Base-by-base conservation (phyloP, 257 asterid genomes). In the Cinchona pubescens region DNA sequence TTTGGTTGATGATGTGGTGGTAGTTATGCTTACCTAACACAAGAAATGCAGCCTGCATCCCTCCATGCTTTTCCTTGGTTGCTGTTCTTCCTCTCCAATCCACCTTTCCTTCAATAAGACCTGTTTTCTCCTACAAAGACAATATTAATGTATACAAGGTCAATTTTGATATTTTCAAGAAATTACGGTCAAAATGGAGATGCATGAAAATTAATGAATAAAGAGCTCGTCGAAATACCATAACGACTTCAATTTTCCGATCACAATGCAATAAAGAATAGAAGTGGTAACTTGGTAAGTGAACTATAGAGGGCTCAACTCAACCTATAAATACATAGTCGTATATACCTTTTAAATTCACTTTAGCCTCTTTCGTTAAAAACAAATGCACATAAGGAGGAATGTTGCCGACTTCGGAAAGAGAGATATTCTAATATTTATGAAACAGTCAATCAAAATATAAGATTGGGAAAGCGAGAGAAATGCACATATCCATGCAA, bases 51-150 rank as follows among this genome's bases (percentile, higher is more conserved):
- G 82, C 76, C 1, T 82, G 72, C 13, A 70, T 72, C 80, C 96
- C 93, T 11, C 97, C 97, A 83, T 89, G 93, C 76, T 79, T 82
- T 13, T 80, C 78, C 73, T 81, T 91, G 80, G 51, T 60, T 0
- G 91, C 93, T 1, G 83, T 74, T 78, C 83, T 78, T 75, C 97
- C 97, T 79, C 74, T 89, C 97, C 97, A 89, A 67, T 91, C 92
- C 71, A 88, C 97, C 82, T 91, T 91, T 76, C 89, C 92, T 67
- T 88, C 89, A 19, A 89, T 19, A 37, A 71, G 66, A 1, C 1
- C 16, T 10, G 23, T 18, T 35, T 37, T 35, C 65, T 55, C 51
- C 75, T 71, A 23, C 2, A 35, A 8, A 21, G n/a, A 53, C 29
- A 53, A 21, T 29, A 53, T 19, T 2, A 19, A 51, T 51, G 5